phyloP scores from a whole-genome alignment of 495 filamentous ascomycete species.

The Xylaria palmicola region DNA sequence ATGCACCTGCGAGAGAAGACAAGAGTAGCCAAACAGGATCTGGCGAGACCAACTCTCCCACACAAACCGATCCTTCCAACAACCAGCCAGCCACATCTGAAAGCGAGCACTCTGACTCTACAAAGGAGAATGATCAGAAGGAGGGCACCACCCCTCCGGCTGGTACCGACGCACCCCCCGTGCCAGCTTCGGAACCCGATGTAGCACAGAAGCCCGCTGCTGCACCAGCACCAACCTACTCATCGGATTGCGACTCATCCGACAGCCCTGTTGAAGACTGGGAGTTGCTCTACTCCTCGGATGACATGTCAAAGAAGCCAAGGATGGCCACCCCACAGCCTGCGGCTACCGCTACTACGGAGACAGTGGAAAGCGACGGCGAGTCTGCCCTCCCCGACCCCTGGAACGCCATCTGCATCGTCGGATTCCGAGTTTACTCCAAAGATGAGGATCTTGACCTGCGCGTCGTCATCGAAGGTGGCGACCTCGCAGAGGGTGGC shows the following conservation, averaged over 20 bases:
- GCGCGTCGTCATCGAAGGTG: conserved; percentile 49
- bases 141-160: conserved; percentile 9
- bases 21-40: conserved; percentile 30
- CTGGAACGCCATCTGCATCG: conserved; percentile 52
- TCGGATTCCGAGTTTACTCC: conserved; percentile 50
- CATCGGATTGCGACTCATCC: conserved; percentile 46
- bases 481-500: conserved; percentile 46
- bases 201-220: conserved; percentile 17
- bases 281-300: conserved; percentile 50
- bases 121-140: conserved; percentile 19
- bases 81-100: conserved; percentile 9
- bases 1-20: conserved; percentile 18
- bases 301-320: conserved; percentile 52
- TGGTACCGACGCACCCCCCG: background rate
- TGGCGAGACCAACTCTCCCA: conserved; percentile 17
- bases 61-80: conserved; percentile 15
- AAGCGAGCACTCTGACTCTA: conserved; percentile 17
- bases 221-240: conserved; percentile 18
- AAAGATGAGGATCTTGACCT: conserved; percentile 48
- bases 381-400: conserved; percentile 49
- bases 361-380: conserved; percentile 38
- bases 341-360: conserved; percentile 28
- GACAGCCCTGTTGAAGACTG: conserved; percentile 51
- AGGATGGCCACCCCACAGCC: conserved; percentile 29
- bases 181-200: background rate